Base-by-base conservation (phyloP, 2,329 filamentous ascomycete species). In the Clarireedia paspali region DNA sequence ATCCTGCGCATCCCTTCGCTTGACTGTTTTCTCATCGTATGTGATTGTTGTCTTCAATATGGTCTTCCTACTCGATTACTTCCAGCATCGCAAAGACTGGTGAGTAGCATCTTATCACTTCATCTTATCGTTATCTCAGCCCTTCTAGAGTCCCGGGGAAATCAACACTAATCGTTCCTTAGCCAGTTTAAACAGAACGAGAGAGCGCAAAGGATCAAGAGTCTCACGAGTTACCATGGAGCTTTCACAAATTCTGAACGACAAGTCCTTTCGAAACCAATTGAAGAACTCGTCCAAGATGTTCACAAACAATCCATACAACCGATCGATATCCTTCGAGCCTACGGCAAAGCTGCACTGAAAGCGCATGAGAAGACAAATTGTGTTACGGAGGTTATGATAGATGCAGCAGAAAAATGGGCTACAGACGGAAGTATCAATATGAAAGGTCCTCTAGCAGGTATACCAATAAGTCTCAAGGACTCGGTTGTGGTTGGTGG, bases 321-420 rank as follows among this genome's bases (percentile, higher is more conserved):
- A 12, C 85, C 91, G 0, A 69, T 85, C 24, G 84, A 90, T 59
- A 81, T 96, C 47, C 82, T 96, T n/a, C 83, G 78, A 58, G 84
- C 90, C 10, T 97, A 96, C 69, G 88, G 88, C 66, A 96, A 95
- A 71, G 85, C 92, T 20, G 88, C 91, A 0, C 70, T 95, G 52
- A 86, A 84, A 66, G 91, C 90, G 1, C 92, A 96, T 38, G 79
- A 85, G 60, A 87, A 87, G 72, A 96, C 91, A 2, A 96, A 96
- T 70, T 95, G 89, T 67, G 73, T 95, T 12, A 96, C 92, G 0
- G 91, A 96, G 72, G 76, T 96, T 55, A 81, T 96, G 74, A 79
- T 96, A 39, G 77, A 82, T 0, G 85, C 86, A 55, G 89, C 90
- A 0, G 89, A 95, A 71, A 72, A 75, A 53, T 96, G 90, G 89